Evolutionary conservation across 495 filamentous ascomycete species (phyloP), one percentile per base, ranked within the genome.

Genomic region (Xylaria curta): DNA sequence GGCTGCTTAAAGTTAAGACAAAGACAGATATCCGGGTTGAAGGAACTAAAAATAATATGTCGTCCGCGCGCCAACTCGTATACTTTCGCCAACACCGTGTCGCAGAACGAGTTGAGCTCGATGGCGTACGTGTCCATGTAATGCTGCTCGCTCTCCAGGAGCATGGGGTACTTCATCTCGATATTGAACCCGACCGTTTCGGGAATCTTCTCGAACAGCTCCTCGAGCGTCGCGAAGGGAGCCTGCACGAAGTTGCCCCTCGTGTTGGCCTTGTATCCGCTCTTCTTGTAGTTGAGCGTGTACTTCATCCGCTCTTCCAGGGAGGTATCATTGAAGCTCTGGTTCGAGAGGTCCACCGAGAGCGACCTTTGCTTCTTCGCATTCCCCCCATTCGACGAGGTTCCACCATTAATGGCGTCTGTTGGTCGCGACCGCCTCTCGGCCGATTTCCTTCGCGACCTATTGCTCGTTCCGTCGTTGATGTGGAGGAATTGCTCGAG

Each of bases 151-250:
- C 87, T 91, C 85, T 99, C 97, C 76, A 93, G 90, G 60, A 98
- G 89, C 94, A 98, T 98, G 26, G 97, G 97, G 80, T 99, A 99
- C 79, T 98, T 99, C 86, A 99, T 91, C 85, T 99, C 97, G 73
- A 99, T 97, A 79, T 99, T 98, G 86, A 99, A 98, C 13, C 96
- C 94, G 40, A 97, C 89, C 13, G 84, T 86, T 51, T 91, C 85
- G 1, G 94, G 94, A 0, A 99, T 82, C 78, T 94, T 91, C 75
- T 86, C 88, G 81, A 99, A 97, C 77, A 98, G 89, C 73, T 98
- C 94, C 79, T 97, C 93, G 51, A 99, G 83, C 0, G 97, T 99
- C 4, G 96, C 94, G 80, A 98, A 98, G 0, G 94, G 94, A 0
- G 91, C 92, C 77, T 98, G 95, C 72, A 99, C 97, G 75, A 94